Percentiles rank a stretch among this genome's conserved stretches.
Conservation (phyloP, 305 asterid species). For the Fraxinus ornus region DNA sequence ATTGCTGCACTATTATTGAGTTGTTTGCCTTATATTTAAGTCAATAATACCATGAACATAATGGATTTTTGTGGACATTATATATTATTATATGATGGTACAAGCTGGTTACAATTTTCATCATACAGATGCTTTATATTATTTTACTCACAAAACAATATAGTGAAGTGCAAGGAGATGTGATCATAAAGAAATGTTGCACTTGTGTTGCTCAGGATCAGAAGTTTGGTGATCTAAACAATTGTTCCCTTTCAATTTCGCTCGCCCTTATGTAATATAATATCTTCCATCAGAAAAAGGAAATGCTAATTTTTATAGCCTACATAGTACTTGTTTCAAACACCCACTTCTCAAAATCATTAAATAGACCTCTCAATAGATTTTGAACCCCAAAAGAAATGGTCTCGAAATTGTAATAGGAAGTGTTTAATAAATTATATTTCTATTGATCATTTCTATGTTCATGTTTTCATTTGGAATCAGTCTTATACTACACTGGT, state of each 20-base stretch:
- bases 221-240: not conserved
- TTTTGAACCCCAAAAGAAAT: not conserved
- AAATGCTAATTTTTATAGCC: not conserved
- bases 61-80: not conserved
- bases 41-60: not conserved
- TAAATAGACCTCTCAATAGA: not conserved
- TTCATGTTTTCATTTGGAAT: not conserved
- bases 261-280: not conserved
- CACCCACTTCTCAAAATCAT: not conserved
- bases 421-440: too few species aligned
- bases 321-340: not conserved
- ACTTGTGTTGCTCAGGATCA: not conserved
- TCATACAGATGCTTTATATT: not conserved
- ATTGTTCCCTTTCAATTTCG: too few species aligned
- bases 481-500: not conserved
- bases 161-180: not conserved
- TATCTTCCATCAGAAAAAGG: not conserved
- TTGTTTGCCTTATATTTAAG: not conserved
- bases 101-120: not conserved
- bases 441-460: not conserved
- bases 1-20: not conserved
- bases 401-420: not conserved
- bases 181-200: not conserved
- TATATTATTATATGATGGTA: not conserved
- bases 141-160: not conserved